Conservation (phyloP, 2,329 filamentous ascomycete species). For the Pseudocercospora musae region DNA sequence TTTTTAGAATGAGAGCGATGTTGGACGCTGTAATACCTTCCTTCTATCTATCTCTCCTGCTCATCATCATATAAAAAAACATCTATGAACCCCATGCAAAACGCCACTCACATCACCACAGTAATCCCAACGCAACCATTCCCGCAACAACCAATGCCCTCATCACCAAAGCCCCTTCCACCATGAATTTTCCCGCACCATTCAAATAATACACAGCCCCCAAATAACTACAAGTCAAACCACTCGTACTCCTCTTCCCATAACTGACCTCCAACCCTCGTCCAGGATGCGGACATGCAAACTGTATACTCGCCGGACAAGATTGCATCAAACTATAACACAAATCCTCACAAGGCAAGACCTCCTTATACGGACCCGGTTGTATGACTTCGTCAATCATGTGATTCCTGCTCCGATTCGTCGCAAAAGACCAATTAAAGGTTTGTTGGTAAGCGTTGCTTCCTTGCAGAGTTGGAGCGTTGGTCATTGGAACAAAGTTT, state of each 20-base stretch:
- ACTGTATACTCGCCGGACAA: constrained; percentile 74
- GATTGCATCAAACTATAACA: constrained; percentile 83
- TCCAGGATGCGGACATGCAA: constrained; percentile 64
- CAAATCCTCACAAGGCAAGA: constrained; percentile 81
- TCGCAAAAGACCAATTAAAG: constrained; percentile 30
- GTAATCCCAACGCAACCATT: neutral
- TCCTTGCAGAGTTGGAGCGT: constrained; percentile 33
- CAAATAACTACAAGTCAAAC: constrained; percentile 36
- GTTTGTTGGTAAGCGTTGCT: constrained; percentile 33
- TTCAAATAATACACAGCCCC: constrained; percentile 37
- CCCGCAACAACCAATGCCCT: constrained; percentile 2
- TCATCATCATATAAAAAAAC: neutral
- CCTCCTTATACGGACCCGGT: constrained; percentile 90
- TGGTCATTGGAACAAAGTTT: constrained; percentile 33
- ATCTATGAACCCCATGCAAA: neutral
- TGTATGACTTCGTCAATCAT: constrained; percentile 60
- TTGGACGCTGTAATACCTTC: neutral
- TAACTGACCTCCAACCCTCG: constrained; percentile 52
- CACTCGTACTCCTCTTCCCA: constrained; percentile 36
- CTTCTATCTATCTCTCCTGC: neutral
- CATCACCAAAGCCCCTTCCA: neutral
- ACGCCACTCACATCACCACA: neutral
- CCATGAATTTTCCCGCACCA: constrained; percentile 6
- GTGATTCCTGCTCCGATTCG: constrained; percentile 36
- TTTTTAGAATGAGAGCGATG: neutral